Base-by-base conservation (phyloP, 768 basidiomycete genomes). In the Pleurotus giganteus region DNA sequence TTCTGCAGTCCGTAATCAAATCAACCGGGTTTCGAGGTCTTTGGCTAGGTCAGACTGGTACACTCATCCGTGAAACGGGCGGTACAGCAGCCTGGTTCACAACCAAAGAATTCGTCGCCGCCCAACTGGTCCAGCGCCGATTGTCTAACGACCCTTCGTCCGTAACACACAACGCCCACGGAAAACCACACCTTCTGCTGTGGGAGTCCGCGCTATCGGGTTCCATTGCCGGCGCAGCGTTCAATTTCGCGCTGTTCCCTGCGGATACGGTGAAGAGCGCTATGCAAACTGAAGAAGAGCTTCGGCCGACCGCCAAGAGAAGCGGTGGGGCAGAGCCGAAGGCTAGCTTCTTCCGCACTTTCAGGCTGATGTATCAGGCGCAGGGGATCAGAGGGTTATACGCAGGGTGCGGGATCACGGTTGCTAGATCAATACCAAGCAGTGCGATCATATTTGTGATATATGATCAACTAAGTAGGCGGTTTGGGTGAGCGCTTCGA, bases 211-310 rank as follows among this genome's bases (percentile, higher is more conserved):
- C 91, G 27, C 54, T 88, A 1, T 81, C 88, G 0, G 94, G 92
- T 13, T 91, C 91, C 19, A 74, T 81, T 54, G 89, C 91, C 2
- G 94, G 93, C 3, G 85, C 85, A 1, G 74, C 81, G 49, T 94
- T 89, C 75, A 91, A 88, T 59, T 71, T 94, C 57, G 82, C 84
- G 23, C 75, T 95, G 32, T 97, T 94, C 76, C 94, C 94, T 1
- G 92, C 90, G 4, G 94, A 96, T 71, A 88, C 87, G 26, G 83
- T 96, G 62, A 95, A 96, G 73, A 90, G 87, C 56, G 84, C 89
- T 42, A 89, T 95, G 66, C 94, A 96, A 74, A 97, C 94, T 1
- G 86, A 85, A 63, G 89, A 89, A 55, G 91, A 94, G 67, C 76
- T 94, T 49, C 77, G 85, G 8, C 82, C 84, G 32, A 8, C 4